Evolutionary conservation across 2,329 filamentous ascomycete species (phyloP).

Genomic region (Penicillium sp.): DNA sequence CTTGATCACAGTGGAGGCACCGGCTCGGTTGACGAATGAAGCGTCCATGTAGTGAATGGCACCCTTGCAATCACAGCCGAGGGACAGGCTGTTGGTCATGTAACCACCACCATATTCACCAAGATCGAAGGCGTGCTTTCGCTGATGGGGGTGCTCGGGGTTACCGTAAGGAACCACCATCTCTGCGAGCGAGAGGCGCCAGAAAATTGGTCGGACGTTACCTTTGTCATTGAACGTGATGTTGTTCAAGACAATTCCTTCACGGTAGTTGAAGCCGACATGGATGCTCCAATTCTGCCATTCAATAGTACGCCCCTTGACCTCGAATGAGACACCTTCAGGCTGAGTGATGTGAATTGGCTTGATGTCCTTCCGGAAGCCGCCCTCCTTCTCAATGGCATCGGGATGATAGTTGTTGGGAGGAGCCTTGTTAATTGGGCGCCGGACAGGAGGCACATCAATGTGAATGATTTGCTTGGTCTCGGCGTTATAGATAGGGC

Average conservation of each 20-base stretch:
- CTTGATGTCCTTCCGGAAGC: constrained; percentile 78
- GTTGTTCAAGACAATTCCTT: constrained; percentile 87
- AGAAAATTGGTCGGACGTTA: constrained; percentile 76
- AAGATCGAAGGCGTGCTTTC: constrained; percentile 52
- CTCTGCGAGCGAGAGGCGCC: constrained; percentile 83
- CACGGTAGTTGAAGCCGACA: constrained; percentile 91
- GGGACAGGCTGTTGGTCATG: constrained; percentile 51
- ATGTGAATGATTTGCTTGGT: constrained; percentile 79
- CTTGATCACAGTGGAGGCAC: constrained; percentile 78
- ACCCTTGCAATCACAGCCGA: constrained; percentile 49
- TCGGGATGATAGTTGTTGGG: constrained; percentile 80
- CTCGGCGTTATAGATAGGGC: constrained; percentile 83
- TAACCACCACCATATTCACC: constrained; percentile 52
- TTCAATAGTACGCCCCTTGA: constrained; percentile 71
- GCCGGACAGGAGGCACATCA: constrained; percentile 75
- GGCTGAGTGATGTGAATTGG: constrained; percentile 86
- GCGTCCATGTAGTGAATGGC: constrained; percentile 91
- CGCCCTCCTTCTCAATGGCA: constrained; percentile 71
- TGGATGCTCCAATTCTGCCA: constrained; percentile 97
- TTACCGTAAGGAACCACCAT: constrained; percentile 82
- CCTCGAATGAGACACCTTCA: constrained; percentile 81
- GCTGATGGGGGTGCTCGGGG: constrained; percentile 52
- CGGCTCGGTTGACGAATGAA: constrained; percentile 76
- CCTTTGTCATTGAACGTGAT: constrained; percentile 88
- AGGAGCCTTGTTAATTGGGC: constrained; percentile 70